Base-by-base conservation (phyloP, 1,139 yeast genomes). In the Geotrichum candidum region DNA sequence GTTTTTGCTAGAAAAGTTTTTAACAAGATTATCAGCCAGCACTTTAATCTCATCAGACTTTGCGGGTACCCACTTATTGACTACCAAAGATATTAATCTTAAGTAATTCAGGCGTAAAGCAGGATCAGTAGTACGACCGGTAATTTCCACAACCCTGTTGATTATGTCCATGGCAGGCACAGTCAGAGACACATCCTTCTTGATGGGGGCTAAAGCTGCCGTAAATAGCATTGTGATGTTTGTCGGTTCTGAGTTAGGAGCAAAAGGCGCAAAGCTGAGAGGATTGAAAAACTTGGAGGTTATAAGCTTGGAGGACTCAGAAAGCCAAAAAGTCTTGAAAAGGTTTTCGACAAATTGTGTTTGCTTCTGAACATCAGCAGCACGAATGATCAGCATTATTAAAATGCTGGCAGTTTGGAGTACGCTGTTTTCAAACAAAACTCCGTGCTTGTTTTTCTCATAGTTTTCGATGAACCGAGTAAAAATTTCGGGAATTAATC, bases 71-170 rank as follows among this genome's bases (percentile, higher is more conserved):
- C 81, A 80, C 70, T 84, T 84, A 71, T 90, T 90, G n/a, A 82
- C 74, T 29, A 86, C 63, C 41, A 89, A 70, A 2, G 89, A 77
- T 23, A 88, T 69, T 22, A 82, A 73, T 68, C 88, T 85, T 55
- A 88, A 76, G 66, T 87, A 86, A 1, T 84, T 84, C 25, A 86
- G 73, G 67, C 84, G 80, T 52, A 77, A 72, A 56, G 76, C 77
- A 2, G 70, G 65, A 4, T 63, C 63, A 10, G 64, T 45, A 38
- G 70, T 59, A 64, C 63, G 58, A 2, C 66, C 65, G 3, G 77
- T 64, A 2, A 74, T 63, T 0, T 60, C 48, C 3, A 74, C 64
- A 0, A 74, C 57, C 22, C 66, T 64, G 1, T 69, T 68, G 3
- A 73, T 65, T 29, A 72, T 63, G 7, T 53, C 64, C 50, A 23